Evolutionary conservation across 2,329 filamentous ascomycete genomes (phyloP).

Genomic region (Paecilomyces variotii): DNA sequence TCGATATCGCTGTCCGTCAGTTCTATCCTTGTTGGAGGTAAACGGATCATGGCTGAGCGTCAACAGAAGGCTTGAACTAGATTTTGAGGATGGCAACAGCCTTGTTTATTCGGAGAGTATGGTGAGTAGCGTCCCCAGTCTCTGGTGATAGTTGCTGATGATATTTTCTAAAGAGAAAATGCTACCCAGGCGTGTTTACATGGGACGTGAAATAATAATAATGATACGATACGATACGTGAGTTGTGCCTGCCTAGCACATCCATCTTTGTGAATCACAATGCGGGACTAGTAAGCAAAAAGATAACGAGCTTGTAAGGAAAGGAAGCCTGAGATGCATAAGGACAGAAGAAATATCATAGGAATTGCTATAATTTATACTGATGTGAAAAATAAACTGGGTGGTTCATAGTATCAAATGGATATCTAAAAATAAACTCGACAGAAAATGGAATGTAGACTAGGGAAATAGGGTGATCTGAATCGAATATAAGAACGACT

Average conservation of each 20-base stretch:
- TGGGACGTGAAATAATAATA: not conserved
- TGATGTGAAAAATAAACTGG: too few relatives aligned
- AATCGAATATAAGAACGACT: not conserved
- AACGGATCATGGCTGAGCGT: constrained; percentile 23
- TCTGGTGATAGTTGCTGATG: not conserved
- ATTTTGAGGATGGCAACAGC: not conserved
- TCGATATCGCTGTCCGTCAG: constrained; percentile 26
- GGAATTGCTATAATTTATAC: too few relatives aligned
- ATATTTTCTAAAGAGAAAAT: not conserved
- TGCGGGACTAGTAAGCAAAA: not conserved
- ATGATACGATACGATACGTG: not conserved
- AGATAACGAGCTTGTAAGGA: not conserved
- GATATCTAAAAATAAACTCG: not conserved
- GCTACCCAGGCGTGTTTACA: not conserved
- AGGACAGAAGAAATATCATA: not conserved
- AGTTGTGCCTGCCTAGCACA: not conserved
- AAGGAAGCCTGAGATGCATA: not conserved
- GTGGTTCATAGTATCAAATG: not conserved
- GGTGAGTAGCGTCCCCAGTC: not conserved
- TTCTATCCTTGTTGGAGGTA: constrained; percentile 23
- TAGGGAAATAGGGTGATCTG: not conserved
- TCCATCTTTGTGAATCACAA: not conserved
- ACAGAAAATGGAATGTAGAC: not conserved
- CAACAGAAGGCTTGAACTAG: not conserved
- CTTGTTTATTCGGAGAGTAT: not conserved